Base-by-base conservation (phyloP, 1,139 yeast species). In the Zygotorulaspora mrakii region DNA sequence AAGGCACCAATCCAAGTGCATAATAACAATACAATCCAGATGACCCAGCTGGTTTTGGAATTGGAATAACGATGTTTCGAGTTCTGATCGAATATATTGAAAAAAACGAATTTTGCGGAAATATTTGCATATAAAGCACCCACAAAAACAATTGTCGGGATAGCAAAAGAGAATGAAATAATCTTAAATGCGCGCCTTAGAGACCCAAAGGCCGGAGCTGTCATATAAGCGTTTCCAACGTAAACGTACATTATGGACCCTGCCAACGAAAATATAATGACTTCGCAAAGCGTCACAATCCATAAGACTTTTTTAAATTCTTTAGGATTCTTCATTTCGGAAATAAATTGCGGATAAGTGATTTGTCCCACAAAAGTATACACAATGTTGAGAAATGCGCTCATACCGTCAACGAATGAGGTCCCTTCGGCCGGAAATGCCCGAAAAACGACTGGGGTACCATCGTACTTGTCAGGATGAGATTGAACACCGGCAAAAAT, bases 341-440 rank as follows among this genome's bases (percentile, higher is more conserved):
- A 66, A 46, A 77, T 77, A 56, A 77, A 76, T 11, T 79, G 74
- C 1, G 82, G 82, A 48, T 76, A 76, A 2, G 79, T 74, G 54
- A 77, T 73, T 58, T 77, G 82, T 3, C 82, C 83, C 22, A 76
- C 82, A 59, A 77, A 76, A 1, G 82, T 76, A 58, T 76, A 77
- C 22, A 75, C 76, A 48, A 77, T 77, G 59, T 77, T 77, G 51
- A 77, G 65, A 47, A 72, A 67, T 0, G 82, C 82, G 31, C 69
- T 61, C 80, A 76, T 75, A 4, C 68, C 81, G 20, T 61, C 55
- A n/a, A 75, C 79, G 46, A 67, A 77, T 5, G 73, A 66, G 16
- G 79, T 74, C 3, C 77, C 80, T 42, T 65, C 46, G 12, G 46
- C 66, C 1, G 81, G 78, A 74, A 77, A 74, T 20, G 73, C 57